Evolutionary conservation across 2,329 filamentous ascomycete species (phyloP).

Genomic region (Gnomoniopsis sp.): DNA sequence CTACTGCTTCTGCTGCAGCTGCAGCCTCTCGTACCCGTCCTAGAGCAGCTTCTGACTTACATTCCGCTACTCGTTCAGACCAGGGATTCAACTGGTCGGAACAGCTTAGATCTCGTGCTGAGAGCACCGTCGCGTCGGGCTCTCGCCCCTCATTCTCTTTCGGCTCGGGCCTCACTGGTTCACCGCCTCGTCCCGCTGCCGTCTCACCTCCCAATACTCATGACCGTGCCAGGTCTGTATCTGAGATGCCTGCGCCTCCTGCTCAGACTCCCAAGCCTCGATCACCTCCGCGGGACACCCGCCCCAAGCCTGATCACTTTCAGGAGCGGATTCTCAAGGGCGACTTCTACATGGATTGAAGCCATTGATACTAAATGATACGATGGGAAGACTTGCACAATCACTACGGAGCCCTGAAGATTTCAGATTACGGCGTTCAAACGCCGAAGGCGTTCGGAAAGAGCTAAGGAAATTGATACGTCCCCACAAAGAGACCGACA

Average conservation of each 20-base stretch:
- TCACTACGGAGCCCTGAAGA: not conserved
- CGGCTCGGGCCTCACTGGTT: constrained; percentile 39
- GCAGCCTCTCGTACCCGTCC: constrained; percentile 57
- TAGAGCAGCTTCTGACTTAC: constrained; percentile 64
- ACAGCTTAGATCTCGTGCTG: constrained; percentile 86
- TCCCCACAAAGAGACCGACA: not conserved
- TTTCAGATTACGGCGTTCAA: not conserved
- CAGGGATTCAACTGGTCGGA: constrained; percentile 98
- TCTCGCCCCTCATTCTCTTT: constrained; percentile 58
- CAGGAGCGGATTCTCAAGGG: constrained; percentile 97
- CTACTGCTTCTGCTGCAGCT: constrained; percentile 34
- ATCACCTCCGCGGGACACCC: constrained; percentile 33
- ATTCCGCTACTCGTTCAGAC: constrained; percentile 61
- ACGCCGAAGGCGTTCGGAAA: not conserved
- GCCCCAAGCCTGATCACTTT: constrained; percentile 83
- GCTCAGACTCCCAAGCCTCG: constrained; percentile 47
- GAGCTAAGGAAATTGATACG: not conserved
- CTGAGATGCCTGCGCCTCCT: constrained; percentile 58
- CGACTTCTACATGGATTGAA: constrained; percentile 95
- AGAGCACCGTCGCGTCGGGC: constrained; percentile 64
- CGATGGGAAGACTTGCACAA: not conserved
- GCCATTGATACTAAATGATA: not conserved
- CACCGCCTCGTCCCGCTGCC: constrained; percentile 37
- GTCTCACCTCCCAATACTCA: constrained; percentile 38
- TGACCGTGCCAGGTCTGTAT: constrained; percentile 68